Percentiles rank a stretch among this genome's conserved stretches.
phyloP scores from a whole-genome alignment of 2,329 filamentous ascomycete genomes.

The Fusarium nanum region DNA sequence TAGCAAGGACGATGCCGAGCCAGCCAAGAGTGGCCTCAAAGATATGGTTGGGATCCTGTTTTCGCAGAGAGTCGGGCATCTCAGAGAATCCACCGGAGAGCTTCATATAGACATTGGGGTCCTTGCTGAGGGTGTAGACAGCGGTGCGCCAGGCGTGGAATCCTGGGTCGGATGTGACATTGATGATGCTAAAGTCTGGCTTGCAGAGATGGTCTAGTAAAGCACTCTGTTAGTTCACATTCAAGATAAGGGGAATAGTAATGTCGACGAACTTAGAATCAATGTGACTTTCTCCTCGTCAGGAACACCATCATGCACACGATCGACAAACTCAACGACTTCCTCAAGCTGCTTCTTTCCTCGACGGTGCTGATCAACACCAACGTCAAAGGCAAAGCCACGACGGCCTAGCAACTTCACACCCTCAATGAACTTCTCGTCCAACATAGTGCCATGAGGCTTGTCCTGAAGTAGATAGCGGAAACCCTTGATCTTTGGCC shows the following conservation, averaged over 20 bases:
- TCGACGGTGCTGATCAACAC: constrained; percentile 81
- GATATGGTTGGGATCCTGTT: constrained; percentile 64
- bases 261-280: constrained; percentile 72
- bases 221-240: constrained; percentile 14
- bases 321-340: constrained; percentile 75
- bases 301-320: constrained; percentile 70
- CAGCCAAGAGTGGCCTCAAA: constrained; percentile 75
- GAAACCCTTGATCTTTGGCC: constrained; percentile 79
- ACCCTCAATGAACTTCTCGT: constrained; percentile 71
- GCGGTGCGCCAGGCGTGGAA: constrained; percentile 77
- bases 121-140: constrained; percentile 74
- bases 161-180: constrained; percentile 63
- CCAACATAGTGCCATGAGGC: constrained; percentile 72
- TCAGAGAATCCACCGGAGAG: constrained; percentile 89
- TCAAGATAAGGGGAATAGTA: neutral
- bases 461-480: constrained; percentile 86
- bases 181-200: constrained; percentile 77
- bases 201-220: constrained; percentile 86
- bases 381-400: constrained; percentile 82
- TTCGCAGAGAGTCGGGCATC: constrained; percentile 69
- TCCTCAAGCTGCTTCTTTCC: constrained; percentile 81
- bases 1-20: constrained; percentile 76
- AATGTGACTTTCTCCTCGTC: constrained; percentile 72
- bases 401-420: constrained; percentile 72
- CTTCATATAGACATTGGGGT: constrained; percentile 83